Evolutionary conservation across 192 early-diverging fungal genomes (phyloP), one percentile per base, ranked within the genome.

Genomic region (Coemansia asiatica): DNA sequence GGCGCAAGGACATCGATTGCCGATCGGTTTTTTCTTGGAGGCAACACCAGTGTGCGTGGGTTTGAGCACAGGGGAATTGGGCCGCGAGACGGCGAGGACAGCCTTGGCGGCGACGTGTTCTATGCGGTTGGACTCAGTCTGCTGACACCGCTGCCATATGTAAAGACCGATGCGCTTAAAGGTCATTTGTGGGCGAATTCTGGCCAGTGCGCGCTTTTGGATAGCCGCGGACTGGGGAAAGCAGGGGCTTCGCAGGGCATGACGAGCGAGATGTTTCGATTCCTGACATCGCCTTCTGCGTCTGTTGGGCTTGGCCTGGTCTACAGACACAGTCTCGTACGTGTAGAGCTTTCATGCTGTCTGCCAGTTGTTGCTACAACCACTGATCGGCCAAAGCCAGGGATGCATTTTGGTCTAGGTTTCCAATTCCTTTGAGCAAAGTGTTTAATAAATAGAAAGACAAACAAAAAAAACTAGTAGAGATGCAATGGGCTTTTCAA

Each of bases 341-440:
- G 95, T 15, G 85, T 93, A 2, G 96, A 98, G 79, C 72, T 98
- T 22, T 97, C 97, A 69, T 94, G 89, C 68, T 92, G 93, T 67
- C 56, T 97, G 23, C 96, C 96, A 16, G 58, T 94, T 25, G 75
- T 84, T 9, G 87, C 86, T 6, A 69, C 86, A 23, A 64, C 72
- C 33, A 76, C 84, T 35, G 92, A 93, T 71, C 81, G 85, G 19
- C 63, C 91, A 15, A 88, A 89, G 66, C 80, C 87, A 12, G 94
- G 94, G 6, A 75, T 91, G 51, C 91, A 95, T 72, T 87, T 98
- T 71, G 94, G 94, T 6, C 73, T 97, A 25, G 95, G 94, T 5
- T 68, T 96, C 19, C 85, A 86, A 72, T 96, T 94, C 61, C 83
- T 82, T 6, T 81, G 62, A 58, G 5, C 40, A 16, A 16, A 44